Conservation (phyloP, 1,284 basidiomycete genomes). For the Boletus sp. region DNA sequence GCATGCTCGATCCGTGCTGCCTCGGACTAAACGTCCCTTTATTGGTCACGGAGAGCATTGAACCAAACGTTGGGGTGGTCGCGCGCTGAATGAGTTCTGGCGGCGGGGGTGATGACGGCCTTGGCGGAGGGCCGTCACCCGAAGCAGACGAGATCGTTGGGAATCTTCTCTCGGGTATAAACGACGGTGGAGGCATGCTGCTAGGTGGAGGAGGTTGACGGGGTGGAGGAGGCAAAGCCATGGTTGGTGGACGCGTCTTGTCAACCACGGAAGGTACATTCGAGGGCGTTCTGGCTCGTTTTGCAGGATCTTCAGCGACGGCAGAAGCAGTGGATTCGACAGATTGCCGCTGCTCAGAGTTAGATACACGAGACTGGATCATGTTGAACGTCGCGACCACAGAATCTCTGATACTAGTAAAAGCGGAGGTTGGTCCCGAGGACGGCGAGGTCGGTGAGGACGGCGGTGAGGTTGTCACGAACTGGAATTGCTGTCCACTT, state of each 20-base stretch:
- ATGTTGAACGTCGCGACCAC: constrained; percentile 32
- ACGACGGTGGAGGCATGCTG: constrained; percentile 70
- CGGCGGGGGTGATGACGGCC: constrained; percentile 86
- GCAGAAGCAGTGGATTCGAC: constrained; percentile 62
- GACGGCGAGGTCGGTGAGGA: constrained; percentile 26
- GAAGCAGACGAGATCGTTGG: constrained; percentile 49
- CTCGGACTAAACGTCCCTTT: constrained; percentile 45
- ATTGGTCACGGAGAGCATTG: constrained; percentile 56
- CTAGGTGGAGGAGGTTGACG: constrained; percentile 71
- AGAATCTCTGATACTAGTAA: constrained; percentile 43
- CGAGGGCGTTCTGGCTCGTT: constrained; percentile 58
- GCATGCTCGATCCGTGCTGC: constrained; percentile 65
- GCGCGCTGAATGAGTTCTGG: constrained; percentile 84
- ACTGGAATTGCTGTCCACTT: constrained; percentile 68
- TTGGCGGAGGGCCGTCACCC: constrained; percentile 63
- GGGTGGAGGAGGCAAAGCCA: constrained; percentile 82
- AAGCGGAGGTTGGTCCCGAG: constrained; percentile 36
- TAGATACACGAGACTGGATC: constrained; percentile 39
- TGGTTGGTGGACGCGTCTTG: constrained; percentile 78
- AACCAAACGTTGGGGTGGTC: constrained; percentile 74
- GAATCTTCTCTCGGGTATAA: constrained; percentile 66
- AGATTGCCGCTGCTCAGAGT: constrained; percentile 43
- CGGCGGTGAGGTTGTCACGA: constrained; percentile 45
- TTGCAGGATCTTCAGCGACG: constrained; percentile 39
- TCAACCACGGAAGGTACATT: constrained; percentile 53